These are phyloP conservation scores for Mycena latifolia DNA, from an alignment of 768 basidiomycete genomes.

Conservation along the genomic window DNA sequence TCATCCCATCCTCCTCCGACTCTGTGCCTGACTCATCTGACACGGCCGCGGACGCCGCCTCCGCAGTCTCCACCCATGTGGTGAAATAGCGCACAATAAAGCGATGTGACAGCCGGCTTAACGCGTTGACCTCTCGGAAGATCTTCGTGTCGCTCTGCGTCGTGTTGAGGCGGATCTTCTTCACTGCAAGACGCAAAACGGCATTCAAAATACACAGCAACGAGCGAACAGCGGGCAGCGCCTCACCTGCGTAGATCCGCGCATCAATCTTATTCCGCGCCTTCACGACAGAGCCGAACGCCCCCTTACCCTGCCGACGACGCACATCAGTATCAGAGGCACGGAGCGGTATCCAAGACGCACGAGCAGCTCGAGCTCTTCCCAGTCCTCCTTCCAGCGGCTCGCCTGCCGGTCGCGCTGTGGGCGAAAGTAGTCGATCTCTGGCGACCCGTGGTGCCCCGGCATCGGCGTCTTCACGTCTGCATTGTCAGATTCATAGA, in stretches of 20 bases:
- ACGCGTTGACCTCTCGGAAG: constrained; percentile 89
- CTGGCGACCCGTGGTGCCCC: constrained; percentile 69
- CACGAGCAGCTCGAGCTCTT: constrained; percentile 89
- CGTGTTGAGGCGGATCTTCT: constrained; percentile 88
- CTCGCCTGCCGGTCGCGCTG: constrained; percentile 67
- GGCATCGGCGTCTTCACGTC: constrained; percentile 67
- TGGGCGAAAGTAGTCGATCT: constrained; percentile 72
- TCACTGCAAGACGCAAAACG: constrained; percentile 62
- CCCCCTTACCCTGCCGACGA: constrained; percentile 81
- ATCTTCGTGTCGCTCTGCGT: constrained; percentile 88
- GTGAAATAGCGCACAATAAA: constrained; percentile 95
- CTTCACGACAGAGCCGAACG: constrained; percentile 95
- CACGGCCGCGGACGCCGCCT: constrained; percentile 62
- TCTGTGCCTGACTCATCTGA: constrained; percentile 66
- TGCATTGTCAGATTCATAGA: too few species aligned
- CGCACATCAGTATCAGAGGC: not conserved
- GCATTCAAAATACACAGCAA: not conserved
- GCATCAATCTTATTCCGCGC: constrained; percentile 90
- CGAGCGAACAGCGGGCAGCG: not conserved
- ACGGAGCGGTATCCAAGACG: constrained; percentile 31
- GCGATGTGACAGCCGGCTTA: constrained; percentile 89
- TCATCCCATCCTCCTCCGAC: constrained; percentile 64
- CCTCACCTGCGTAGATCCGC: constrained; percentile 82
- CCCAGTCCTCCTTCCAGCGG: constrained; percentile 95
- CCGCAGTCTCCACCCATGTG: constrained; percentile 87